These are phyloP conservation scores for Globisporangium parvum DNA, from an alignment of 352 stramenopile species.

Conservation along the genomic window DNA sequence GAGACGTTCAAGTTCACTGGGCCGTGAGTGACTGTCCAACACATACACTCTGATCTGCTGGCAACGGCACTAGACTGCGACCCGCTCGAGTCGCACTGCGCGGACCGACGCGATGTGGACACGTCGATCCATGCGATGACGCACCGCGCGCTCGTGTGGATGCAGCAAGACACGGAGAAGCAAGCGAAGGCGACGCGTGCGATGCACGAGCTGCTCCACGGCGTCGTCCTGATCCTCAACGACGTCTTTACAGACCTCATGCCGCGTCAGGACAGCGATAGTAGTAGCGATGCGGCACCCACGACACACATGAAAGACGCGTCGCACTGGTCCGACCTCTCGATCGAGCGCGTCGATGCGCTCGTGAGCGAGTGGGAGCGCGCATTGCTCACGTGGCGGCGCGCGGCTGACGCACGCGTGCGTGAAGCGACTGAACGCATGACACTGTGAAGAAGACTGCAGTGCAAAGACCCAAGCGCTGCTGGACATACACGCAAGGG, in stretches of 20 bases:
- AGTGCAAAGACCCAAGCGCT: slow-evolving; percentile 18
- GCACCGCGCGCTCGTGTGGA: slow-evolving; percentile 29
- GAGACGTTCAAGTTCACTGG: no score
- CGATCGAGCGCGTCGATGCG: slow-evolving; percentile 13
- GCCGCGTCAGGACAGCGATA: background rate
- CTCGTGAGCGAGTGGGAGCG: slow-evolving; percentile 26
- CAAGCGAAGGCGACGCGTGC: slow-evolving; percentile 26
- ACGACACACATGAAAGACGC: background rate
- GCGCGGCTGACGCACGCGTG: slow-evolving; percentile 15
- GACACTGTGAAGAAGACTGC: slow-evolving; percentile 25
- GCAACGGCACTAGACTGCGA: background rate
- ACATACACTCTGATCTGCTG: background rate
- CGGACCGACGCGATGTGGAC: background rate
- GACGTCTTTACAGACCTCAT: slow-evolving; percentile 19
- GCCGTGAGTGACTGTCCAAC: no score
- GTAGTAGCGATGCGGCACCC: background rate
- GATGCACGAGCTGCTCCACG: slow-evolving; percentile 18
- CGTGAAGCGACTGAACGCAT: slow-evolving; percentile 15
- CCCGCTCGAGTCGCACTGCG: background rate
- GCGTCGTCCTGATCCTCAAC: slow-evolving; percentile 23
- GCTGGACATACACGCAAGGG: background rate
- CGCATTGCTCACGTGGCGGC: slow-evolving; percentile 26
- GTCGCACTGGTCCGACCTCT: slow-evolving; percentile 6
- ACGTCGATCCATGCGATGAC: slow-evolving; percentile 17
- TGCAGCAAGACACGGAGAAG: slow-evolving; percentile 35